Base-by-base conservation (phyloP, 805 yeast genomes). In the Metschnikowia colocasiae region DNA sequence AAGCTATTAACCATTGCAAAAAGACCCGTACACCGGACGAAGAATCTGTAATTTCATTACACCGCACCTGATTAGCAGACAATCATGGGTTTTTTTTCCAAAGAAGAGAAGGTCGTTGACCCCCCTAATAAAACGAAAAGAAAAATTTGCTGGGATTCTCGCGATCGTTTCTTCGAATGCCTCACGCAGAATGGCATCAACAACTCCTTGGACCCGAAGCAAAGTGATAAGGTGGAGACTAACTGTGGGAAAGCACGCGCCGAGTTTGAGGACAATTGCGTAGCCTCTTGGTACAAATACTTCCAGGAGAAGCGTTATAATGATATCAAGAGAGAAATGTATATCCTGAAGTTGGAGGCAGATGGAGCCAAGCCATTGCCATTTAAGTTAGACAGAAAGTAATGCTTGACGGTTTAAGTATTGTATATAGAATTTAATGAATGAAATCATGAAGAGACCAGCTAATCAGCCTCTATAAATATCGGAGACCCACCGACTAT, bases 281-380 rank as follows among this genome's bases (percentile, higher is more conserved):
- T 87, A 8, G 81, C 82, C 12, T 81, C 90, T 45, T 91, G 98
- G 98, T 89, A 63, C 80, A 51, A 84, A 50, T 90, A 91, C 64
- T 91, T 92, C 73, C 92, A 90, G 62, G 92, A 89, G 65, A 91
- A 90, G 65, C 79, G 97, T 57, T 85, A 82, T 33, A 83, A 81
- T 49, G 96, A 89, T 56, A 69, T 80, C 52, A 80, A 81, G 57
- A 82, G 85, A 64, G 85, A 80, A 53, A 73, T 76, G 54, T 83
- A 86, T 64, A 65, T 88, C 58, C 76, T 76, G 46, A 82, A 85
- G 61, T 81, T 88, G 57, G 88, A 85, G 59, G 81, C 78, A 16
- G 81, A 82, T 53, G 88, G 89, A 22, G 61, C 59, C 13, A 49
- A 53, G 49, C 63, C 60, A 30, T 56, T 61, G 46, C 65, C 65